These are phyloP conservation scores for Cryptosporidium tyzzeri DNA, from an alignment of 169 alveolate species.

Conservation along the genomic window DNA sequence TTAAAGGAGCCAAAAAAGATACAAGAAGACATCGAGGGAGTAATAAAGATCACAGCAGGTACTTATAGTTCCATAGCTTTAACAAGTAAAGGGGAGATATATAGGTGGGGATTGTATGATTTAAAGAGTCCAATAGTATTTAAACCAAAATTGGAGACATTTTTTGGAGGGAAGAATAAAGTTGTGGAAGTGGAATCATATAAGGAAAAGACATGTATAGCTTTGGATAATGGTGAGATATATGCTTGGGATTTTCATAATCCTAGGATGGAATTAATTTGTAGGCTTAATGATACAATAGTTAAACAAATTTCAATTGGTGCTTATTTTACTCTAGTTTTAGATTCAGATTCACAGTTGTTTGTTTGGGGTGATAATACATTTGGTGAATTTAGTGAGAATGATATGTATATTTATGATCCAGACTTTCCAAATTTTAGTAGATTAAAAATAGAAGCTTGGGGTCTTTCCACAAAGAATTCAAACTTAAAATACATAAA, in stretches of 20 bases:
- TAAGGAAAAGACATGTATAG: constrained; percentile 59
- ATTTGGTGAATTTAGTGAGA: constrained; percentile 49
- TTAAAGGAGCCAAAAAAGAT: constrained; percentile 52
- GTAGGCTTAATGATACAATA: constrained; percentile 13
- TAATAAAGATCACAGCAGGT: constrained; percentile 38
- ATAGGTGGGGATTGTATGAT: constrained; percentile 70
- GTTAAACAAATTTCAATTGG: constrained; percentile 56
- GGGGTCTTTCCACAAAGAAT: constrained; percentile 51
- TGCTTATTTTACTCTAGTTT: constrained; percentile 40
- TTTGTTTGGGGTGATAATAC: constrained; percentile 75
- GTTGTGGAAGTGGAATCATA: constrained; percentile 37
- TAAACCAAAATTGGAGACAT: constrained; percentile 27
- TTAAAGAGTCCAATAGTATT: constrained; percentile 18
- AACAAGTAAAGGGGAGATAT: constrained; percentile 32
- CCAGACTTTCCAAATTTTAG: constrained; percentile 43
- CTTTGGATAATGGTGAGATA: constrained; percentile 50
- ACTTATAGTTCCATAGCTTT: constrained; percentile 46
- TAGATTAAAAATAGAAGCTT: constrained; percentile 24
- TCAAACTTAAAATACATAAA: background rate
- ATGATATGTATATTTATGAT: constrained; percentile 22
- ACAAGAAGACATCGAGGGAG: background rate
- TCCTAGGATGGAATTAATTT: constrained; percentile 24
- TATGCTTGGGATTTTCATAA: constrained; percentile 49
- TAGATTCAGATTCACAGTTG: constrained; percentile 40
- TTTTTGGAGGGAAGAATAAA: constrained; percentile 24